These are phyloP conservation scores for Botrytis fabae DNA, from an alignment of 2,329 filamentous ascomycete genomes.

Conservation along the genomic window DNA sequence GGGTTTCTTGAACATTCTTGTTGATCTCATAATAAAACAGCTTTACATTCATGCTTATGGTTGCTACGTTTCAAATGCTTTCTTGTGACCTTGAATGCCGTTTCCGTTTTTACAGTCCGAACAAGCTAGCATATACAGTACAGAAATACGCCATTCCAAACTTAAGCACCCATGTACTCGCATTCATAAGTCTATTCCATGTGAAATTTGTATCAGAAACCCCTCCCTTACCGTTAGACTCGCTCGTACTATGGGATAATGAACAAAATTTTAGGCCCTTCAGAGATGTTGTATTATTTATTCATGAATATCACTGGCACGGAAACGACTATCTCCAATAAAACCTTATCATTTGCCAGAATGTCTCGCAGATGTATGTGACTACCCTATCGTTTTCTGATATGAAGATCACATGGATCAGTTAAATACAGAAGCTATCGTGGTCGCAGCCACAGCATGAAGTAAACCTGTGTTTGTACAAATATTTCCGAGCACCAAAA, in stretches of 20 bases:
- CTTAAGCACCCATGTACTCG: too few species aligned
- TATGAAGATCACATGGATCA: neutral
- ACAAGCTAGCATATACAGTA: neutral
- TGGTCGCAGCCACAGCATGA: neutral
- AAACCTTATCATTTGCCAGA: neutral
- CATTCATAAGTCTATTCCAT: neutral
- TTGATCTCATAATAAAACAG: neutral
- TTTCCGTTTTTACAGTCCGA: accelerated
- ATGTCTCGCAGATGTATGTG: neutral
- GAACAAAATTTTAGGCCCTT: neutral
- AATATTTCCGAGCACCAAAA: neutral
- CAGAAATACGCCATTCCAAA: too few species aligned
- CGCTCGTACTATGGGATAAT: neutral
- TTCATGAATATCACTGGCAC: neutral
- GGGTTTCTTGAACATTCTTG: accelerated
- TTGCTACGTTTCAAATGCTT: neutral
- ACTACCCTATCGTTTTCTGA: neutral
- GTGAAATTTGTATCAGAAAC: neutral
- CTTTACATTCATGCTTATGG: neutral
- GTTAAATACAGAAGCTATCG: neutral
- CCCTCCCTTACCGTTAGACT: neutral
- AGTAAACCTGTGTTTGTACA: neutral
- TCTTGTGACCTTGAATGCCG: neutral
- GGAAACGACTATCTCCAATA: neutral
- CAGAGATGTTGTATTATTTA: neutral